Base-by-base conservation (phyloP, 805 yeast species). In the Saturnispora hagleri region DNA sequence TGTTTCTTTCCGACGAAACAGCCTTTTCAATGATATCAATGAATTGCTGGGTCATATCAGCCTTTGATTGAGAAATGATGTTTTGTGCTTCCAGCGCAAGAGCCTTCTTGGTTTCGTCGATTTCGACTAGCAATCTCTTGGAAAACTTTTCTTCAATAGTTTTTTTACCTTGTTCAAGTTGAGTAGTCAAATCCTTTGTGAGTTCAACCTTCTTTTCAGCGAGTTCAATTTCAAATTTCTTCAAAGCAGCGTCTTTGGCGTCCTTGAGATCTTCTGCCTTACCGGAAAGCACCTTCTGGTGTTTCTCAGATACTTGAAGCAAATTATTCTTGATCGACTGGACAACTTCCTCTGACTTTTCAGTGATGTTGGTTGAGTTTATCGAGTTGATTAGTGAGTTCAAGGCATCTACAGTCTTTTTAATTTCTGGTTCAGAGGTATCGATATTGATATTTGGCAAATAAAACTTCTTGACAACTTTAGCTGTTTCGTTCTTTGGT, bases 1-100 rank as follows among this genome's bases (percentile, higher is more conserved):
- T 88, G 56, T 82, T 74, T 69, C 98, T 82, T 73, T 86, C 95
- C 12, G 65, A 56, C 56, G 84, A 90, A 50, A 90, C 76, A 53
- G 76, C 76, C 51, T 77, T 75, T 45, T 74, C 64, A 46, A 89
- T 73, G 52, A 79, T 71, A 50, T 74, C 71, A 55, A 82, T 78
- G 64, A 86, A 81, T 62, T 80, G 81, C 58, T 82, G 77, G 53
- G 88, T 80, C 59, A 85, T 84, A 58, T 81, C 82, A 48, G 82
- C 71, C 60, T 87, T 79, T 52, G 83, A 79, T 63, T 84, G 73
- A 9, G 81, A 72, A 31, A 88, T 76, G 51, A 82, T 82, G 68
- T 88, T 89, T 53, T 81, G 81, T 18, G 89, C 90, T 56, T 87
- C 86, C 45, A 81, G 74, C 43, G 80, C 69, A 48, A 90, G 74